Evolutionary conservation across 176 grass and related monocot genomes (phyloP), one percentile per base, ranked within the genome.

Genomic region (Pharus latifolius): DNA sequence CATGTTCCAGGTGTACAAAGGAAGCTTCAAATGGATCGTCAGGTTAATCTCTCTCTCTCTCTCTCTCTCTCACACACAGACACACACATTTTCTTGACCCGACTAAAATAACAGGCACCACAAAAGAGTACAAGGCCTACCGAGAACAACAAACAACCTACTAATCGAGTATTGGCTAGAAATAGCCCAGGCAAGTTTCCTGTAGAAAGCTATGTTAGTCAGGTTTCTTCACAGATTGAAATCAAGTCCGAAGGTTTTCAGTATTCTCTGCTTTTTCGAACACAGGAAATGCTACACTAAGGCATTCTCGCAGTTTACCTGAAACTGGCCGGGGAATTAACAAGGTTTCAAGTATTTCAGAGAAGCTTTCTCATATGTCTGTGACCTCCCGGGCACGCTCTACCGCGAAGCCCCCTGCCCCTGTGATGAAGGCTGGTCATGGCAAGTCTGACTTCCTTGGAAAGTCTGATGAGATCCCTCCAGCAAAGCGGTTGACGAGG

Each of bases 1-100:
- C 7, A 63, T 73, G 45, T 61, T 68, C 12, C 74, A 99, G 96
- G 84, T 52, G 90, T 86, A 24, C 96, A 99, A 79, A 84, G 96
- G 74, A 99, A 99, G 82, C 82, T 99, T 75, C 78, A 91, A 35
- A 72, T 99, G 75, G 84, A 88, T 65, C 84, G 82, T 13, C 90
- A 82, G 77, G 83, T 78, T 53, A 49, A 26, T 25, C 4, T 18
- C 41, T 49, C 52, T 7, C 7, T 30, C 10, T 29, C 55, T 27
- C 37, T 38, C 29, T 57, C 22, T 22, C 27, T 49, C 44, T 5
- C 16, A 25, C 29, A 28, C 22, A 17, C 20, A 17, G 31, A 65
- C 26, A 72, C 25, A 3, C 54, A 32, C 57, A 56, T n/a, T 2
- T 11, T 56, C 30, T 23, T 35, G 65, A 35, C 10, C 30, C 27